Evolutionary conservation across 768 basidiomycete species (phyloP).

Genomic region (Podaxis rugospora): DNA sequence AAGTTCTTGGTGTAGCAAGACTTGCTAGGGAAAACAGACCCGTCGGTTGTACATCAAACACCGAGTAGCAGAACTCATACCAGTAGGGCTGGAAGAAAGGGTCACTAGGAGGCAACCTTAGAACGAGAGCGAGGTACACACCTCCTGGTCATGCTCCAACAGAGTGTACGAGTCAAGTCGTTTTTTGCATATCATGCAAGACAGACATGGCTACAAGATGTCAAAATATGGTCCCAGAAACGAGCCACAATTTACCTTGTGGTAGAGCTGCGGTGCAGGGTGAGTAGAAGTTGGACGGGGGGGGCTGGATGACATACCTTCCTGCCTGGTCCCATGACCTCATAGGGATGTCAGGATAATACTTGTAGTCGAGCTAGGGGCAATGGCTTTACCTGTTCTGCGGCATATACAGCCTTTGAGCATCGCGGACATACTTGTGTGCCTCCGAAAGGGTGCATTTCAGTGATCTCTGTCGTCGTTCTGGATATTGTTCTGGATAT

Average conservation of each 20-base stretch:
- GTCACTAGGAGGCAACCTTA: background rate
- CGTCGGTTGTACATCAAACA: background rate
- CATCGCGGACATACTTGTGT: slow-evolving; percentile 73
- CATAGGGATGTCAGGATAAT: slow-evolving; percentile 12
- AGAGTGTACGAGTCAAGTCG: slow-evolving; percentile 73
- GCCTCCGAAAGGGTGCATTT: slow-evolving; percentile 46
- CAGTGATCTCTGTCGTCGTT: slow-evolving; percentile 42
- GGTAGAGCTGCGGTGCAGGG: slow-evolving; percentile 53
- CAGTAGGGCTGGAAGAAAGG: slow-evolving; percentile 44
- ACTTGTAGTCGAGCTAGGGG: background rate
- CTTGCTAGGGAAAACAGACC: slow-evolving; percentile 48
- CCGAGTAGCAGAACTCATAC: slow-evolving; percentile 22
- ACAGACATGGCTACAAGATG: slow-evolving; percentile 61
- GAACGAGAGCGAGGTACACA: slow-evolving; percentile 26
- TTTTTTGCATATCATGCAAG: slow-evolving; percentile 73
- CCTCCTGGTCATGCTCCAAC: slow-evolving; percentile 81
- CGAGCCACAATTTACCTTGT: slow-evolving; percentile 47
- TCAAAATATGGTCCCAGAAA: background rate
- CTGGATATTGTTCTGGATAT: background rate
- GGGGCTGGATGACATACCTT: slow-evolving; percentile 49
- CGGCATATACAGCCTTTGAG: slow-evolving; percentile 75
- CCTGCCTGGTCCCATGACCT: slow-evolving; percentile 86
- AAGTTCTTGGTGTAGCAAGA: slow-evolving; percentile 77
- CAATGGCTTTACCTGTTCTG: slow-evolving; percentile 64
- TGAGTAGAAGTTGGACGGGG: background rate